Base-by-base conservation (phyloP, 2,329 filamentous ascomycete species). In the Colletotrichum sp. region DNA sequence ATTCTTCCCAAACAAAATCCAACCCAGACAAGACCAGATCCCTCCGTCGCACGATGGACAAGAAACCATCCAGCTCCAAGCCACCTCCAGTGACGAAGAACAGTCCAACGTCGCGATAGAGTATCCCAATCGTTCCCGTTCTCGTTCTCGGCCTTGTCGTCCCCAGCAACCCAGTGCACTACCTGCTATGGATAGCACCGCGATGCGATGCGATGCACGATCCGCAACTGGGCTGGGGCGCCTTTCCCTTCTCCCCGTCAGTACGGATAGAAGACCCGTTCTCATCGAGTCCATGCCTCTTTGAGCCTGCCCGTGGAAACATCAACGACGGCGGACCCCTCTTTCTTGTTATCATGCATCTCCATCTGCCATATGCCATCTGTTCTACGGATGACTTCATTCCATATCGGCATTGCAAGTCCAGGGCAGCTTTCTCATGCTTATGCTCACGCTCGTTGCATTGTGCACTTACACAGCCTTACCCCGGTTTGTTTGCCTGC, bases 51-150 rank as follows among this genome's bases (percentile, higher is more conserved):
- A 55, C 59, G 26, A 61, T 18, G 21, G 34, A 61, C 10, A 28
- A 68, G 68, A 72, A 60, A 61, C 28, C 59, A 16, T 59, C 34
- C 24, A 55, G 43, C 69, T 68, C 73, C 73, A 75, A 73, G 73
- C 73, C 73, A 75, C 72, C 30, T 5, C 10, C n/a, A 18, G 64
- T 74, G 59, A 76, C 70, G 64, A 68, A 34, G 55, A 59, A 59
- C 13, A 59, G 26, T 28, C 28, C 59, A 61, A 30, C 36, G 34
- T 43, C 21, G 26, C 39, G 26, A 59, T 28, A 28, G 21, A 39
- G 26, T 28, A 60, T 59, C n/a, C 32, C 39, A 21, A 34, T 32
- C 71, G 21, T 64, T 55, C 59, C 30, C 59, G 43, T 55, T 64
- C 32, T 65, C 70, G 64, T 73, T 64, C 30, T 71, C 68, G 72